Conservation (phyloP, 2,329 filamentous ascomycete genomes). For the Trichophyton simii region DNA sequence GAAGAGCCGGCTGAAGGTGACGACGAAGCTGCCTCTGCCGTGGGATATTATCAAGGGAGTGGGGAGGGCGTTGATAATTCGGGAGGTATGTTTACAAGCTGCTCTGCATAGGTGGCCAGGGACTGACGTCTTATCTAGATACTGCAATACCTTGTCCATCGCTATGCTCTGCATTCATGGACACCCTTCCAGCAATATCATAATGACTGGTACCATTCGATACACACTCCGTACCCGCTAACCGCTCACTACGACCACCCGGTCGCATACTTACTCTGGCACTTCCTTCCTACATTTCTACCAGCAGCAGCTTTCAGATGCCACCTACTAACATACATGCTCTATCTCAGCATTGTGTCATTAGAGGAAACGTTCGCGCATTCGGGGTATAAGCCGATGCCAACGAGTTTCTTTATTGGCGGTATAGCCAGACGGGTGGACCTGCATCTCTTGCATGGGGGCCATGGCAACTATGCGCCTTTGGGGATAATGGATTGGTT, state of each 20-base stretch:
- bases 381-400: constrained; percentile 47
- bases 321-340: constrained; percentile 48
- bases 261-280: constrained; percentile 39
- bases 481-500: constrained; percentile 37
- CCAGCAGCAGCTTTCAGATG: constrained; percentile 46
- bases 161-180: constrained; percentile 54
- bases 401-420: constrained; percentile 45
- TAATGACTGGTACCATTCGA: constrained; percentile 43
- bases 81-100: constrained; percentile 37
- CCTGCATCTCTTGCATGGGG: constrained; percentile 39
- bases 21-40: constrained; percentile 49
- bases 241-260: constrained; percentile 51
- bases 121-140: constrained; percentile 28
- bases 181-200: constrained; percentile 44
- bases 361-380: constrained; percentile 49
- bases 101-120: neutral
- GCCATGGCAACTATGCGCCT: constrained; percentile 34
- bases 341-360: constrained; percentile 43
- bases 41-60: constrained; percentile 48
- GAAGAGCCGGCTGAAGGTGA: constrained; percentile 46
- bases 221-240: constrained; percentile 43
- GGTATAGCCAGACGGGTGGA: constrained; percentile 48
- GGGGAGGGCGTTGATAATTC: constrained; percentile 39
- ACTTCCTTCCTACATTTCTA: constrained; percentile 45
- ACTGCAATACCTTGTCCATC: constrained; percentile 62